Base-by-base conservation (phyloP, 352 stramenopile genomes). In the Phytophthora parvispora region DNA sequence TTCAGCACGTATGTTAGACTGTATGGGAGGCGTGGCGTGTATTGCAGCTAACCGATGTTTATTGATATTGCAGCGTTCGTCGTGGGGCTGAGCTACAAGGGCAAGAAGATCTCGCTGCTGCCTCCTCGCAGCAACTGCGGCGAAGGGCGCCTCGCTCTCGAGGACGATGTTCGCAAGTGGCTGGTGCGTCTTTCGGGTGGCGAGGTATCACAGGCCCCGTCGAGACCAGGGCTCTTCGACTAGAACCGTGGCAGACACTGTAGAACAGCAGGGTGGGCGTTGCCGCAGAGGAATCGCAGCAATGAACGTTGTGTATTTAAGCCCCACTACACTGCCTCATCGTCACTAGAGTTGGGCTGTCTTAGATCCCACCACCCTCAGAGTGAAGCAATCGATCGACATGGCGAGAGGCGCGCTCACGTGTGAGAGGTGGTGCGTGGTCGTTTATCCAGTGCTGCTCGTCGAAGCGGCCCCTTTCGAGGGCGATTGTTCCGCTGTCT, bases 61-160 rank as follows among this genome's bases (percentile, higher is more conserved):
- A 7, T 34, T 42, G 40, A 25, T 32, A 3, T 16, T 60, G 54
- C 25, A 93, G 84, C 84, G 0, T 90, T 94, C 22, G 57, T 92
- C 22, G 74, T 90, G 12, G 81, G 72, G 0, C 78, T 86, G 20
- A 89, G 76, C 28, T 77, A 78, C 38, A 89, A 87, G 56, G 85
- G 83, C 42, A 88, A 87, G 54, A 94, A 94, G 53, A 83, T 92
- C 8, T 69, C 81, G 20, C 45, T 90, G 43, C 72, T 83, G 20
- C 55, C 74, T 64, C 48, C 50, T 74, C 60, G 53, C 45, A 53
- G 36, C 4, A 55, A 47, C 61, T 68, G 27, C 16, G 20, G 22
- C 40, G 12, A 54, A 12, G 18, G 48, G 42, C 57, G 57, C 34
- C 32, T 53, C 53, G 18, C 40, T 59, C 20, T 81, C 51, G 45